phyloP scores from a whole-genome alignment of 2,329 filamentous ascomycete species.

The Nemania diffusa region DNA sequence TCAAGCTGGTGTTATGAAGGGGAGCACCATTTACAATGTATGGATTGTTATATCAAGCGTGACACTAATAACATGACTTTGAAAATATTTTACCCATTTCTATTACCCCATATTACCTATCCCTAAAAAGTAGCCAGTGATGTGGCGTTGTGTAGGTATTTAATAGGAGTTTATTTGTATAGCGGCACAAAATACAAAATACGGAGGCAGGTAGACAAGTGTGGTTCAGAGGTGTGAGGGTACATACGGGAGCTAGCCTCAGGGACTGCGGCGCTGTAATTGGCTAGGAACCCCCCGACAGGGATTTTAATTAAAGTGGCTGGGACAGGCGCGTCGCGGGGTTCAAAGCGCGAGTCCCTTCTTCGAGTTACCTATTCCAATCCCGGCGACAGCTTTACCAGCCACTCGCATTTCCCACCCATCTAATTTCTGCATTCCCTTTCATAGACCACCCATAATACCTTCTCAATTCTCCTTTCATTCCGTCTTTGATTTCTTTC shows the following conservation, averaged over 20 bases:
- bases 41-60: constrained; percentile 27
- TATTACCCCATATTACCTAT: neutral
- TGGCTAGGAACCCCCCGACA: constrained; percentile 26
- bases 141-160: neutral
- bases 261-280: constrained; percentile 4
- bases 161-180: neutral
- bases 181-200: neutral
- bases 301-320: constrained; percentile 50
- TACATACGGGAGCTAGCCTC: neutral
- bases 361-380: constrained; percentile 8
- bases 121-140: neutral
- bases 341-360: constrained; percentile 18
- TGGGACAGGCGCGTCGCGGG: constrained; percentile 39
- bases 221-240: neutral
- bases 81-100: neutral
- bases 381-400: constrained; percentile 37
- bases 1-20: constrained; percentile 27
- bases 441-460: constrained; percentile 26
- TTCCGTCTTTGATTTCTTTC: constrained; percentile 36
- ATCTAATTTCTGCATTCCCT: constrained; percentile 31
- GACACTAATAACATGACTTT: constrained; percentile 33
- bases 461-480: constrained; percentile 16
- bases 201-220: neutral
- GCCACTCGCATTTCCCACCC: constrained; percentile 44
- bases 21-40: constrained; percentile 28